Percentiles rank a stretch among this genome's conserved stretches.
Conservation (phyloP, 768 basidiomycete species). For the Tubosaeta sp. region DNA sequence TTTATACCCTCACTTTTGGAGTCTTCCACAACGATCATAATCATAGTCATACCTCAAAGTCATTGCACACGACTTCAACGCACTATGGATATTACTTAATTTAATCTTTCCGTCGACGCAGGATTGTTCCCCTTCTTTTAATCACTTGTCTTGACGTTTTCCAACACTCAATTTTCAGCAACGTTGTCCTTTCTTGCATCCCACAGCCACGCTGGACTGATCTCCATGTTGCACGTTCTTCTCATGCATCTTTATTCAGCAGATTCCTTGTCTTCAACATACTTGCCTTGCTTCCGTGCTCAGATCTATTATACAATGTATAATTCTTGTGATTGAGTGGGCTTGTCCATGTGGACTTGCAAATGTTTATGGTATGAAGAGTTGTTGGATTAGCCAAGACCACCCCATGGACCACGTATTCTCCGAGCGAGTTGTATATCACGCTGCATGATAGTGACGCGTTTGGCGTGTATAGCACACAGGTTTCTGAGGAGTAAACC, state of each 20-base stretch:
- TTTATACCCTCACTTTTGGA: slow-evolving; percentile 27
- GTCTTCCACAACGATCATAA: slow-evolving; percentile 10
- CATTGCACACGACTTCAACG: slow-evolving; percentile 10
- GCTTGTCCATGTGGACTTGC: background rate
- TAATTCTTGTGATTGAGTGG: slow-evolving; percentile 12
- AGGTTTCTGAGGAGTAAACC: slow-evolving; percentile 60
- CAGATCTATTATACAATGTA: slow-evolving; percentile 28
- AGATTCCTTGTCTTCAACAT: slow-evolving; percentile 10
- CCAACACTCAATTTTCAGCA: slow-evolving; percentile 8
- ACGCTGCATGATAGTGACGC: slow-evolving; percentile 96
- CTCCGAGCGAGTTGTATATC: slow-evolving; percentile 96
- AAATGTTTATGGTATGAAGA: background rate
- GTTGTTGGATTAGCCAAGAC: slow-evolving; percentile 44
- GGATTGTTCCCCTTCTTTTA: slow-evolving; percentile 4
- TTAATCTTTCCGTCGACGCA: slow-evolving; percentile 12
- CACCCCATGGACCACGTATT: slow-evolving; percentile 88
- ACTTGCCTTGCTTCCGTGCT: slow-evolving; percentile 3
- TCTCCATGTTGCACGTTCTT: slow-evolving; percentile 7
- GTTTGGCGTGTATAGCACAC: slow-evolving; percentile 96
- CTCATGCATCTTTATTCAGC: slow-evolving; percentile 10
- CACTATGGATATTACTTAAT: slow-evolving; percentile 22
- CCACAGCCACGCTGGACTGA: slow-evolving; percentile 13
- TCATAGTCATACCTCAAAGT: slow-evolving; percentile 15
- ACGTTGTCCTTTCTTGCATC: slow-evolving; percentile 8
- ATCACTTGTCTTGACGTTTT: slow-evolving; percentile 16